Evolutionary conservation across 2,329 filamentous ascomycete species (phyloP), one percentile per base, ranked within the genome.

Genomic region (Amphichorda felina): DNA sequence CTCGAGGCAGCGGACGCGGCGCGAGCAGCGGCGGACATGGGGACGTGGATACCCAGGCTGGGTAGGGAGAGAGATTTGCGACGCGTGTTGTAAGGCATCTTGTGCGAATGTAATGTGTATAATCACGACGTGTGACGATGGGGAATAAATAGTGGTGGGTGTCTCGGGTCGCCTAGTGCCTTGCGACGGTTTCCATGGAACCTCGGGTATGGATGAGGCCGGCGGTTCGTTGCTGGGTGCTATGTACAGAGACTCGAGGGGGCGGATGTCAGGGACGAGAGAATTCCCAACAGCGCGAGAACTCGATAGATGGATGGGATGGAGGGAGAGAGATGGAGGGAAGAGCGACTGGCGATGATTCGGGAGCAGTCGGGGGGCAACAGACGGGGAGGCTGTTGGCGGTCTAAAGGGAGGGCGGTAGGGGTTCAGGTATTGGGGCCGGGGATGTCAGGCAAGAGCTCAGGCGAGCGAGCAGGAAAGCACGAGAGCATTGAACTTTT

Each of bases 21-120:
- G 61, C 75, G 66, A 43, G 73, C 63, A 50, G 76, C 70, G 50
- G 78, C 66, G 48, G 70, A 67, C 50, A 81, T 74, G 44, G 83
- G 79, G 44, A 95, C 70, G 51, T 91, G 84, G 50, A 96, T 94
- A 56, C 91, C 91, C 50, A 96, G 73, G 46, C 87, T 93, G 41
- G 86, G 83, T 53, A 96, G 70, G 43, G 88, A 95, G 46, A 98
- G 68, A 54, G 87, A 94, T 69, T 96, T 96, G 61, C 88, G 81
- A 63, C 89, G 83, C 47, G 89, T 96, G 62, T 95, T 94, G 71
- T 95, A 95, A 54, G 82, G 82, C 86, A 94, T 94, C 41, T 34
- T 47, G 44, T 33, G 31, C n/a, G 33, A 27, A 26, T 19, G 22
- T 10, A 33, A 14, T 33, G 18, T 21, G 9, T n/a, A n/a, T n/a